phyloP scores from a whole-genome alignment of 2,329 filamentous ascomycete species.

The Diaporthe nobilis region DNA sequence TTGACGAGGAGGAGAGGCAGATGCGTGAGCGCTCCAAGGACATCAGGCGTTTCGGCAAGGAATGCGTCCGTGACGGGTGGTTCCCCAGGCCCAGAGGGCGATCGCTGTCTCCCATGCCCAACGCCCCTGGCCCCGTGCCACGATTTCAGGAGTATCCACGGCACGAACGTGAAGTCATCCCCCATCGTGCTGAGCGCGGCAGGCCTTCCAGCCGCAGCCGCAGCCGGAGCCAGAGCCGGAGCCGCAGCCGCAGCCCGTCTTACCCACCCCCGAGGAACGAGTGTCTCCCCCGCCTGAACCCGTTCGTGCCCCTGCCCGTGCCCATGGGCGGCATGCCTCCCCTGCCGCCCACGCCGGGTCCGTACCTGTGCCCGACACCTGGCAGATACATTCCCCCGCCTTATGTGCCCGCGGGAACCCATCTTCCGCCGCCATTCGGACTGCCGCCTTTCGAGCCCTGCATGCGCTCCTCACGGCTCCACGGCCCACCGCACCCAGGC shows the following conservation, averaged over 20 bases:
- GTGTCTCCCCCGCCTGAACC: not conserved
- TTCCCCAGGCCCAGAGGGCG: not conserved
- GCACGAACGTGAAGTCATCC: not conserved
- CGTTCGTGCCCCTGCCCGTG: constrained; percentile 9
- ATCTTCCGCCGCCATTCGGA: not conserved
- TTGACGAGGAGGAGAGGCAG: constrained; percentile 43
- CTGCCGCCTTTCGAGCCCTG: not conserved
- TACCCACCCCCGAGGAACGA: not conserved
- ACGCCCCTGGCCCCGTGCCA: not conserved
- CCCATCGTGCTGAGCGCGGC: not conserved
- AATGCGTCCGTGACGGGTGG: not conserved
- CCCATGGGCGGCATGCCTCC: constrained; percentile 9
- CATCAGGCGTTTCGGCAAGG: constrained; percentile 27
- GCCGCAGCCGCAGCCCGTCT: constrained; percentile 14
- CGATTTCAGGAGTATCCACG: not conserved
- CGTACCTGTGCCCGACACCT: not conserved
- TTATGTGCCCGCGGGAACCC: not conserved
- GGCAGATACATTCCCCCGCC: not conserved
- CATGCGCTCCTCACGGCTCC: not conserved
- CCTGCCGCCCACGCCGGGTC: not conserved
- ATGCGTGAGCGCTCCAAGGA: constrained; percentile 28
- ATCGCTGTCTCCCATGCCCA: constrained; percentile 20
- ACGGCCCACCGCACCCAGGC: not conserved
- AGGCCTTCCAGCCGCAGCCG: not conserved
- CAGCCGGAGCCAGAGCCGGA: not conserved